A percentile compares a stretch with the other conserved stretches of the same genome.
phyloP scores from a whole-genome alignment of 495 filamentous ascomycete genomes.

The Xylaria sp. region DNA sequence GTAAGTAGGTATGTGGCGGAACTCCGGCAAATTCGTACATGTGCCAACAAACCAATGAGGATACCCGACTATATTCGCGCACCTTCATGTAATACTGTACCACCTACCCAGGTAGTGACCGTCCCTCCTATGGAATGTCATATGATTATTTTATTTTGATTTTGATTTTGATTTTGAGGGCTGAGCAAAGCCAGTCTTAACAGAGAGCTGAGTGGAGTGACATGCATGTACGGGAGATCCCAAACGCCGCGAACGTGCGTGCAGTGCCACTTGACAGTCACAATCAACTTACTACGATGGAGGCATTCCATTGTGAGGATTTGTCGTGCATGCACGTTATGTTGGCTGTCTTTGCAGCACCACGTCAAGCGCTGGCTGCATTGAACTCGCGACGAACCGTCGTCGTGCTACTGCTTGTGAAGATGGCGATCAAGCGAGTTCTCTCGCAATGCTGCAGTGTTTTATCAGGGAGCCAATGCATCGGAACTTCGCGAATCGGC shows the following conservation, averaged over 20 bases:
- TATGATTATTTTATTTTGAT: too few relatives aligned
- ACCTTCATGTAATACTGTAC: neutral
- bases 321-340: neutral
- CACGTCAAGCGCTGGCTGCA: neutral
- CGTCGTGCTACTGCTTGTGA: neutral
- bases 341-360: neutral
- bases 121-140: neutral
- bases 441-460: neutral
- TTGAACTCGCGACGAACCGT: neutral
- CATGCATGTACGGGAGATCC: slow-evolving; percentile 21
- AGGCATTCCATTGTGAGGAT: neutral
- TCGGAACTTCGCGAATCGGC: neutral
- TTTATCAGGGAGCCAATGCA: slow-evolving; percentile 1
- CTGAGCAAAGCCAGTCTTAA: neutral
- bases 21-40: neutral
- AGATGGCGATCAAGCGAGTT: slow-evolving; percentile 22
- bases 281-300: neutral
- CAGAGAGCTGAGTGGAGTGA: neutral
- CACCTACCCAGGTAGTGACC: too few relatives aligned
- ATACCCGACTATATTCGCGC: neutral
- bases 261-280: slow-evolving; percentile 15
- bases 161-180: slow-evolving; percentile 2
- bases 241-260: slow-evolving; percentile 19
- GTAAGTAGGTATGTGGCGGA: neutral
- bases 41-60: neutral